These are phyloP conservation scores for Mallotus japonicus DNA, from an alignment of 441 rosid genomes.

Conservation along the genomic window DNA sequence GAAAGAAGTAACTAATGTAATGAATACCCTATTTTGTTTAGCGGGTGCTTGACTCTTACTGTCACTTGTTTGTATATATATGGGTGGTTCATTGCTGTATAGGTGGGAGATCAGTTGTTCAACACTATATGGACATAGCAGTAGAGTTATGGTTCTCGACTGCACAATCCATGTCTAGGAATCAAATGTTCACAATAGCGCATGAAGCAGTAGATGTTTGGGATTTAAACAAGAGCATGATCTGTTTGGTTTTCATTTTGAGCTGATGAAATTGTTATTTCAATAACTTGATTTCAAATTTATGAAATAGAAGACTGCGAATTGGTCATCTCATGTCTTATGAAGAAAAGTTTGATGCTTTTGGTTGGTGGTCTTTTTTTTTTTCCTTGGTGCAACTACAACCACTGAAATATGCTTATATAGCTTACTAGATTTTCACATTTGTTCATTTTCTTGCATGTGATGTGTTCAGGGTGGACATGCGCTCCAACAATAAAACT, in stretches of 20 bases:
- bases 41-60: background rate
- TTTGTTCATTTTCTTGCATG: conserved; percentile 12
- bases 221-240: background rate
- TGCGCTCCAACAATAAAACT: conserved; percentile 54
- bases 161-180: background rate
- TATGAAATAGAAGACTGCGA: background rate
- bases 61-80: background rate
- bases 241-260: background rate
- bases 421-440: background rate
- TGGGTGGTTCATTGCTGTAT: background rate
- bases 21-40: background rate
- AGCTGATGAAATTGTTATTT: background rate
- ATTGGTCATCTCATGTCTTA: background rate
- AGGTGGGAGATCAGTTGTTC: background rate
- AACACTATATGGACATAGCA: background rate
- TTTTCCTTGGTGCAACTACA: background rate
- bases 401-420: background rate
- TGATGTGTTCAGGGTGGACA: conserved; percentile 58
- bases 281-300: too few relatives aligned
- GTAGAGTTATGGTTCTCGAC: background rate
- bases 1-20: background rate
- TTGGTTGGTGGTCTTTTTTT: background rate
- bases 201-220: background rate
- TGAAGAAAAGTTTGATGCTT: background rate
- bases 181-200: background rate